Percentiles rank a stretch among this genome's conserved stretches.
phyloP scores from a whole-genome alignment of 768 basidiomycete species.

The Russula emetica region DNA sequence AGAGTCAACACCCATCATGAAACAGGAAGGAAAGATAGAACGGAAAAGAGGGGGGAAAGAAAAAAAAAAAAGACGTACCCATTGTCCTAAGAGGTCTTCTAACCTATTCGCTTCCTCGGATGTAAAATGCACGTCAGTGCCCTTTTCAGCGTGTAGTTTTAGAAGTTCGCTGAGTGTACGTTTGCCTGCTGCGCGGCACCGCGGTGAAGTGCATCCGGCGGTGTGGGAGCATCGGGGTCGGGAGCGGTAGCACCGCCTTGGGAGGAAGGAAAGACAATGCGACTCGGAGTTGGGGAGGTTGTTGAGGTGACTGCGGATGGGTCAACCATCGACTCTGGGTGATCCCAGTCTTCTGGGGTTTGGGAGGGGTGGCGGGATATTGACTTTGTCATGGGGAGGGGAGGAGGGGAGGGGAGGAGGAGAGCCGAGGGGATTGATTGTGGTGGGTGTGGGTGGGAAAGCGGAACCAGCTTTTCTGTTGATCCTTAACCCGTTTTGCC shows the following conservation, averaged over 20 bases:
- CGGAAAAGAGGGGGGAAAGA: background rate
- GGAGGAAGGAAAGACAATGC: constrained; percentile 23
- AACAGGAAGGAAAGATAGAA: too few species aligned
- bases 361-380: constrained; percentile 19
- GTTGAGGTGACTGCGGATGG: constrained; percentile 1
- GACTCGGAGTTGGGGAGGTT: background rate
- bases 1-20: background rate
- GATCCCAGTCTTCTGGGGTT: constrained; percentile 29
- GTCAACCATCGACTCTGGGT: constrained; percentile 15
- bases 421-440: background rate
- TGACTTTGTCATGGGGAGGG: constrained; percentile 22
- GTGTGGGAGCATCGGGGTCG: background rate
- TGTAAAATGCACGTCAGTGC: constrained; percentile 57
- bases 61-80: constrained; percentile 38
- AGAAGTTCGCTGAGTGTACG: constrained; percentile 71
- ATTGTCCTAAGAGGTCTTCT: constrained; percentile 71
- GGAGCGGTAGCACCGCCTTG: background rate
- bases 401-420: too few species aligned
- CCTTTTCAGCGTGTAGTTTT: constrained; percentile 67
- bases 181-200: constrained; percentile 34
- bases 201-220: background rate
- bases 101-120: constrained; percentile 64
- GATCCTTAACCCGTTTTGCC: background rate
- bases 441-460: too few species aligned
- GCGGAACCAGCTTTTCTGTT: background rate